These are phyloP conservation scores for Zasmidium cellare DNA, from an alignment of 2,329 filamentous ascomycete genomes.

Conservation along the genomic window DNA sequence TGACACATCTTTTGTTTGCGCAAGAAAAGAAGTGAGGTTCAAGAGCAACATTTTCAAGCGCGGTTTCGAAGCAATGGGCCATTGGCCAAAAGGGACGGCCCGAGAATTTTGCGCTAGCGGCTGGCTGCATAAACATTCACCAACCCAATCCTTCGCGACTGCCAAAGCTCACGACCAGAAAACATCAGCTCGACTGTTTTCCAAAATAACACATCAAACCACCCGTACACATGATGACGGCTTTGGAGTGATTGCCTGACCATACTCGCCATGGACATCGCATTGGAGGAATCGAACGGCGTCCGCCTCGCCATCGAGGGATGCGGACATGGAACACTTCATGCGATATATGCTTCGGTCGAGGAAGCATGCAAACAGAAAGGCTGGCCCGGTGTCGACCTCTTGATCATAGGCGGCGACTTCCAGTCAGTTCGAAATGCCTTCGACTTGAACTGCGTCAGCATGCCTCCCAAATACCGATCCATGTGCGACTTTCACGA, in stretches of 20 bases:
- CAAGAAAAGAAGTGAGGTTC: no score
- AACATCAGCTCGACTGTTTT: not conserved
- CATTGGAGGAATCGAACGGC: conserved; percentile 20
- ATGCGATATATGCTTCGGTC: conserved; percentile 86
- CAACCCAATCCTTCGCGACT: not conserved
- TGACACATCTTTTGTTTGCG: no score
- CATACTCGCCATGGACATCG: conserved; percentile 10
- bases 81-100: not conserved
- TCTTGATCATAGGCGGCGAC: conserved; percentile 93
- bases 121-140: not conserved
- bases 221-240: not conserved
- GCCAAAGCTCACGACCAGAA: not conserved
- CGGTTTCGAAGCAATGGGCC: no score
- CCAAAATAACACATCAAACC: not conserved
- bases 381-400: conserved; percentile 78
- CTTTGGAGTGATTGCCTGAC: not conserved
- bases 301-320: conserved; percentile 82
- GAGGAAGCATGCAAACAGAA: conserved; percentile 66
- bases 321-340: conserved; percentile 87
- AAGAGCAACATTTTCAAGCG: no score
- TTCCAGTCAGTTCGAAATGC: conserved; percentile 93
- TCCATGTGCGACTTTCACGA: conserved; percentile 87
- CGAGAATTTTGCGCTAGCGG: not conserved
- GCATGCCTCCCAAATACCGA: conserved; percentile 85
- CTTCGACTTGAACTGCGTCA: conserved; percentile 82